A percentile compares a stretch with the other conserved stretches of the same genome.
phyloP scores from a whole-genome alignment of 768 basidiomycete genomes.

The Kwoniella mangroviensis region DNA sequence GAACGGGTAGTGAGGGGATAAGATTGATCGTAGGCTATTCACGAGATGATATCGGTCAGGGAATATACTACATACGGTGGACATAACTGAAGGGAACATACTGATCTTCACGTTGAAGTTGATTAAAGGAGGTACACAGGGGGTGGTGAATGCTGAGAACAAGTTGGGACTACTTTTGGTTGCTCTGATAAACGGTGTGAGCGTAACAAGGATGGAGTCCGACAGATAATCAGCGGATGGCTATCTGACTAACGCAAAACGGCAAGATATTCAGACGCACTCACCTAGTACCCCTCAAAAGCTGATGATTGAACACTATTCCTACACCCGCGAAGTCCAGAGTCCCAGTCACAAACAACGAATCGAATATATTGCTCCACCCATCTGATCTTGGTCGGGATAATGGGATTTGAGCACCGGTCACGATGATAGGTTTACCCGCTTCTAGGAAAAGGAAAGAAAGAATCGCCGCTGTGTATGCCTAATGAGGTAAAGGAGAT shows the following conservation, averaged over 20 bases:
- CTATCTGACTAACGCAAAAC: too few relatives aligned
- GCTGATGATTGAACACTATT: conserved; percentile 51
- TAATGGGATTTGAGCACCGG: conserved; percentile 50
- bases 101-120: conserved; percentile 53
- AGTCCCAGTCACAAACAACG: conserved; percentile 44
- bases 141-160: conserved; percentile 46
- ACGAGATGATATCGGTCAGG: neutral
- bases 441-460: conserved; percentile 47
- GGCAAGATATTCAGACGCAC: neutral
- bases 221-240: too few relatives aligned
- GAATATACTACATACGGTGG: neutral
- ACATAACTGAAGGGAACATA: conserved; percentile 22
- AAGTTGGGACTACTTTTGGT: conserved; percentile 49
- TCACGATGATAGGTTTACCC: conserved; percentile 50
- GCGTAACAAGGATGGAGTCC: too few relatives aligned
- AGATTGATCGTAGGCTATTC: conserved; percentile 21
- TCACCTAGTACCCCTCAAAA: conserved; percentile 42
- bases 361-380: conserved; percentile 51
- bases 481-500: conserved; percentile 19
- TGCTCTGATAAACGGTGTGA: conserved; percentile 24
- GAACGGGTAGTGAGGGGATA: conserved; percentile 30
- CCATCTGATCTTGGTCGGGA: conserved; percentile 49
- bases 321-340: conserved; percentile 47
- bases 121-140: conserved; percentile 45
- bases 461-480: conserved; percentile 51